These are phyloP conservation scores for Chlorophyllum brunneum DNA, from an alignment of 768 basidiomycete species.

Conservation along the genomic window DNA sequence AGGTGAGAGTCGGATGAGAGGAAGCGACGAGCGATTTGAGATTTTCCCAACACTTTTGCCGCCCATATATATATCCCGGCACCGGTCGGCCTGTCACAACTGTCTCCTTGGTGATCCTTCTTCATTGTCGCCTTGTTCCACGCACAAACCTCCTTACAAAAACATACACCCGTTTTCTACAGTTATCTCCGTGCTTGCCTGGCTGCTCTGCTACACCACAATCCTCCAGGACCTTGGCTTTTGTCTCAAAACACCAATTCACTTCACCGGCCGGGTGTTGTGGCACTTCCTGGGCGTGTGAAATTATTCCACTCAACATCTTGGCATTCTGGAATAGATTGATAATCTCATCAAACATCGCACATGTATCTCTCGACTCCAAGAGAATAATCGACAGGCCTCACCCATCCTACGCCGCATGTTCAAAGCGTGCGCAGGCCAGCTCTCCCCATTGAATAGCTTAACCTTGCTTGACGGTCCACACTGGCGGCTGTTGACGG, in stretches of 20 bases:
- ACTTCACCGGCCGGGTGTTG: neutral
- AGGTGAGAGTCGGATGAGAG: neutral
- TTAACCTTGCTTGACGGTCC: too few species aligned
- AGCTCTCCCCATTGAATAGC: too few species aligned
- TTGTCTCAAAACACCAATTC: neutral
- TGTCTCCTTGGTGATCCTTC: slow-evolving; percentile 9
- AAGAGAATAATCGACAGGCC: too few species aligned
- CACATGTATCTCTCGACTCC: neutral
- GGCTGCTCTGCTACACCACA: too few species aligned
- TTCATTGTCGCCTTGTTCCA: neutral
- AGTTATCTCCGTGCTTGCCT: too few species aligned
- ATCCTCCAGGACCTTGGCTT: neutral
- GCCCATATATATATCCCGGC: slow-evolving; percentile 7
- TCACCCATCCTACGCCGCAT: too few species aligned
- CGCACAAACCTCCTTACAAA: too few species aligned
- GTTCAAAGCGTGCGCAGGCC: too few species aligned
- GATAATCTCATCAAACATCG: neutral
- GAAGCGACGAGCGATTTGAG: neutral
- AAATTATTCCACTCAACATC: neutral
- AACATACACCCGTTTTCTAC: too few species aligned
- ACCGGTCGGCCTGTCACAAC: neutral
- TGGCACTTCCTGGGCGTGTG: neutral
- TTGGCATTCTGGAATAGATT: slow-evolving; percentile 5
- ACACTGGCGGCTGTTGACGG: too few species aligned
- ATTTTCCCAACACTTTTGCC: too few species aligned